Conservation (phyloP, 2,329 filamentous ascomycete genomes). For the Exserohilum rostratum region DNA sequence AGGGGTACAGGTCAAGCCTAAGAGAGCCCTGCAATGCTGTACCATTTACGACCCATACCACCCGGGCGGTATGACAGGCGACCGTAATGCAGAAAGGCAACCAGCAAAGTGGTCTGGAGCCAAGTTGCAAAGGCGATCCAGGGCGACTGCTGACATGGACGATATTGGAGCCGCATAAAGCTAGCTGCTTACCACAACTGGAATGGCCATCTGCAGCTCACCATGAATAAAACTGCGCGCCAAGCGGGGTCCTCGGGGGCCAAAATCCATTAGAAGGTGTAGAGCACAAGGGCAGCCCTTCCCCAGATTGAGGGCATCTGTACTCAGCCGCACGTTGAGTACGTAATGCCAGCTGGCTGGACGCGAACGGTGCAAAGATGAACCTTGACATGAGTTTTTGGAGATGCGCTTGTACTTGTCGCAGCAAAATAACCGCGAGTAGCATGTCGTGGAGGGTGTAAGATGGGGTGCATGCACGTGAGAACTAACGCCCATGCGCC, state of each 20-base stretch:
- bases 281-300: constrained; percentile 13
- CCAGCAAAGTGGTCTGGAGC: constrained; percentile 29
- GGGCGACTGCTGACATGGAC: constrained; percentile 37
- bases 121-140: constrained; percentile 20
- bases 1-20: constrained; percentile 25
- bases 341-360: constrained; percentile 1
- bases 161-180: constrained; percentile 26
- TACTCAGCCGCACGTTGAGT: not conserved
- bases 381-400: not conserved
- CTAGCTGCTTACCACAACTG: constrained; percentile 26
- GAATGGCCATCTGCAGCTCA: constrained; percentile 27
- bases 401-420: constrained; percentile 11
- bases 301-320: not conserved
- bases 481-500: constrained; percentile 13
- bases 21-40: constrained; percentile 26
- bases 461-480: constrained; percentile 13
- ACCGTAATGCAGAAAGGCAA: constrained; percentile 20
- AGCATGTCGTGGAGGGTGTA: constrained; percentile 2
- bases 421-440: constrained; percentile 7
- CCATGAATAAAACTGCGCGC: constrained; percentile 13
- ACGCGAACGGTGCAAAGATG: not conserved
- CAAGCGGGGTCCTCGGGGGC: constrained; percentile 25
- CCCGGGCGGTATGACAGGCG: constrained; percentile 22
- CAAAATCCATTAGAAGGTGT: constrained; percentile 16
- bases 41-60: constrained; percentile 32